Percentiles rank a stretch among this genome's conserved stretches.
These are phyloP conservation scores for Plicaturopsis crispa DNA, from an alignment of 768 basidiomycete species.

Conservation along the genomic window DNA sequence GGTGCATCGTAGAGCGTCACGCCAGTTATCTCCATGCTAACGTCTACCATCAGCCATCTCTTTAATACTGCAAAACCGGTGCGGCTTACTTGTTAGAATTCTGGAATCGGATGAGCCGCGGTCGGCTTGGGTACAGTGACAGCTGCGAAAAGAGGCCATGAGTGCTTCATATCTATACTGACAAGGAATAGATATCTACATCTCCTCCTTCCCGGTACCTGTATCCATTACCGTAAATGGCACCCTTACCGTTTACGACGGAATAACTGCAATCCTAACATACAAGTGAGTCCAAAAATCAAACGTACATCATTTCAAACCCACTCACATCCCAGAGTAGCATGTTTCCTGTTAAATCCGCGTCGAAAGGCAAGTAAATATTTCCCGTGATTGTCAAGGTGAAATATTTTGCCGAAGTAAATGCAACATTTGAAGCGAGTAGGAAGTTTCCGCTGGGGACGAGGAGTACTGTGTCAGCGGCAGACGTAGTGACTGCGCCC, in stretches of 20 bases:
- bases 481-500: slow-evolving; percentile 11
- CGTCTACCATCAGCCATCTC: too few relatives aligned
- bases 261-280: slow-evolving; percentile 14
- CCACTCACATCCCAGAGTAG: slow-evolving; percentile 13
- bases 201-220: slow-evolving; percentile 14
- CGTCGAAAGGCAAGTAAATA: slow-evolving; percentile 13
- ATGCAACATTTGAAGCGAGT: slow-evolving; percentile 11
- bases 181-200: slow-evolving; percentile 4
- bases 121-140: slow-evolving; percentile 12
- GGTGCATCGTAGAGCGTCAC: slow-evolving; percentile 14
- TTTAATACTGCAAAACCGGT: too few relatives aligned
- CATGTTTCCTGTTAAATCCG: slow-evolving; percentile 15
- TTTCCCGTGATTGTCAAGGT: slow-evolving; percentile 16
- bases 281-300: too few relatives aligned
- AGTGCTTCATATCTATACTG: too few relatives aligned
- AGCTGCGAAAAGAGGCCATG: slow-evolving; percentile 7
- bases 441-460: slow-evolving; percentile 18
- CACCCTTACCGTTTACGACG: slow-evolving; percentile 14
- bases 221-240: slow-evolving; percentile 17
- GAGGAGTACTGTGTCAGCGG: slow-evolving; percentile 13
- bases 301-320: too few relatives aligned
- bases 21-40: slow-evolving; percentile 12
- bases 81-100: slow-evolving; percentile 13
- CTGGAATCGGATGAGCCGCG: slow-evolving; percentile 18
- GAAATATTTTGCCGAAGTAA: slow-evolving; percentile 14